Evolutionary conservation across 1,284 basidiomycete genomes (phyloP), one percentile per base, ranked within the genome.

Genomic region (Malassezia sp.): DNA sequence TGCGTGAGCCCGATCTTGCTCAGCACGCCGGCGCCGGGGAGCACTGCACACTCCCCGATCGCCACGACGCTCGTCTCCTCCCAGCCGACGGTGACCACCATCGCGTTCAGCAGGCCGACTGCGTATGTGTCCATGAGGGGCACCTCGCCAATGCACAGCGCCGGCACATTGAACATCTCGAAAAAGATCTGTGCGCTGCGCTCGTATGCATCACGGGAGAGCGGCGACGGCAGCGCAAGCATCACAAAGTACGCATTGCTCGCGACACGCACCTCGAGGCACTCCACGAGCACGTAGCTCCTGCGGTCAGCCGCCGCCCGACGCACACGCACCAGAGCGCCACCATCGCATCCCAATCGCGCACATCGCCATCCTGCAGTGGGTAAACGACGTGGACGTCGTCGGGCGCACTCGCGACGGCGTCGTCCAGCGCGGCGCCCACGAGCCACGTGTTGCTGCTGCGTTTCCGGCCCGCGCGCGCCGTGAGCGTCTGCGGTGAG

Each of bases 151-250:
- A 93, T 75, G 33, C 80, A 79, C 55, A 95, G 80, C 22, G 81
- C 84, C 4, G 91, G 84, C 33, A 83, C 81, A 67, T 95, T 93
- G 77, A 95, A 85, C n/a, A 82, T 79, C 69, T 96, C 90, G 65
- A 96, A 97, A 69, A 93, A 88, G 46, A 89, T 76, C 65, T 85
- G 86, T 56, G 83, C 83, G 63, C 83, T 76, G 36, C 76, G 76
- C 63, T 91, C 85, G 64, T 82, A 78, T 5, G 79, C 77, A 42
- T 78, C 75, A 42, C 83, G 78, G n/a, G 84, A 77, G 17, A 88
- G 76, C 17, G 82, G 80, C 0, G 82, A 72, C 1, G 78, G 74
- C 42, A 90, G 74, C 31, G 82, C 81, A 45, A 91, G 76, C 38
- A 90, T 75, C 45, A 85, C 78, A 11, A 85, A 84, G 9, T 84